These are phyloP conservation scores for Lachancea kluyveri DNA, from an alignment of 805 yeast species.

Conservation along the genomic window DNA sequence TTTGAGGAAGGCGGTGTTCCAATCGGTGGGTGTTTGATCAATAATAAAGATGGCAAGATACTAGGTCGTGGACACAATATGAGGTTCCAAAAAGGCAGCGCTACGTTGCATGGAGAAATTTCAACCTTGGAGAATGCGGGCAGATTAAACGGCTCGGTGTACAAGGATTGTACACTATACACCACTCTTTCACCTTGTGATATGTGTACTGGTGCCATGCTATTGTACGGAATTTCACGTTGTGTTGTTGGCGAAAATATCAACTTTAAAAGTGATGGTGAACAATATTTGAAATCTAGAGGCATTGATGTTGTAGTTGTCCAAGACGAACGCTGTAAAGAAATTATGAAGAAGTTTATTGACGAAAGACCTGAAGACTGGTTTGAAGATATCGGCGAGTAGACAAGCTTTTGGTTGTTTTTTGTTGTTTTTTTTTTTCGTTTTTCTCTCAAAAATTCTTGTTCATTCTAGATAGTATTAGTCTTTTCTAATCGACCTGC, in stretches of 20 bases:
- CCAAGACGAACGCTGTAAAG: slow-evolving; percentile 55
- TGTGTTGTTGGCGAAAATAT: slow-evolving; percentile 86
- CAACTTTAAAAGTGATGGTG: slow-evolving; percentile 73
- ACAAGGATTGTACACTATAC: slow-evolving; percentile 83
- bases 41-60: slow-evolving; percentile 62
- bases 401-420: slow-evolving; percentile 1
- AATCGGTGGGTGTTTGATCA: slow-evolving; percentile 43
- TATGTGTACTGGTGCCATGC: slow-evolving; percentile 93
- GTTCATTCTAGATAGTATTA: too few relatives aligned
- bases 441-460: not conserved
- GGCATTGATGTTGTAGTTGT: slow-evolving; percentile 70
- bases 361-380: slow-evolving; percentile 70
- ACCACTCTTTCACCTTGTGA: slow-evolving; percentile 90
- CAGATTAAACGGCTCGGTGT: slow-evolving; percentile 69
- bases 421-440: not conserved
- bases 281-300: slow-evolving; percentile 55
- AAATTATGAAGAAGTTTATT: slow-evolving; percentile 73
- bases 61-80: slow-evolving; percentile 87
- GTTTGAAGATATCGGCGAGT: slow-evolving; percentile 72
- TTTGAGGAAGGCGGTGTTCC: slow-evolving; percentile 87
- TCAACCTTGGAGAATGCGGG: slow-evolving; percentile 88
- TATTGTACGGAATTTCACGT: slow-evolving; percentile 81
- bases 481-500: too few relatives aligned
- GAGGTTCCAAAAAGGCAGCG: slow-evolving; percentile 78
- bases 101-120: slow-evolving; percentile 90